A percentile compares a stretch with the other conserved stretches of the same genome.
These are phyloP conservation scores for Aphanoascus verrucosus DNA, from an alignment of 2,329 filamentous ascomycete species.

Conservation along the genomic window DNA sequence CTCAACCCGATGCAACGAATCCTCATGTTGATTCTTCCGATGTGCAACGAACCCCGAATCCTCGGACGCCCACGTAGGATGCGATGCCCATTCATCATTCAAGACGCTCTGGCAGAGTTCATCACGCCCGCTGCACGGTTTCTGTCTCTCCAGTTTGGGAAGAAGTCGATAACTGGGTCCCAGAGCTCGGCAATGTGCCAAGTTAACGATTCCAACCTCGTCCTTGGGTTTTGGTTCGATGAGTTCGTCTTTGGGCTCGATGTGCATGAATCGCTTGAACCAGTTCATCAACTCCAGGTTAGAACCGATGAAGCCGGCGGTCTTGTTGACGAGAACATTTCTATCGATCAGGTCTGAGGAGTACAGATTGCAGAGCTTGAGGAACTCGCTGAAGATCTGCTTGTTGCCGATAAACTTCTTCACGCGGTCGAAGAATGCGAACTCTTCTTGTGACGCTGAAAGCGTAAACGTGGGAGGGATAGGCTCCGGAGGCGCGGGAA, in stretches of 20 bases:
- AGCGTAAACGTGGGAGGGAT: constrained; percentile 63
- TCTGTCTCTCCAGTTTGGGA: constrained; percentile 79
- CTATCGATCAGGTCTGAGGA: constrained; percentile 86
- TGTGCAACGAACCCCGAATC: constrained; percentile 97
- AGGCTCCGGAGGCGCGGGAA: constrained; percentile 78
- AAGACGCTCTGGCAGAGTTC: constrained; percentile 87
- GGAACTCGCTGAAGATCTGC: constrained; percentile 83
- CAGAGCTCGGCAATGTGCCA: constrained; percentile 91
- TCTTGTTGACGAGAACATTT: constrained; percentile 69
- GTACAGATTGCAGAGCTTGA: constrained; percentile 94
- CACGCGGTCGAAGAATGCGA: constrained; percentile 88
- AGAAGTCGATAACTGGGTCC: constrained; percentile 90
- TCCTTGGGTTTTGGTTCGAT: constrained; percentile 68
- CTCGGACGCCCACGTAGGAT: constrained; percentile 97
- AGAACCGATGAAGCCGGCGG: constrained; percentile 72
- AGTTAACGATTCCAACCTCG: constrained; percentile 67
- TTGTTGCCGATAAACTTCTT: constrained; percentile 95
- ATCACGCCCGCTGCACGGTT: constrained; percentile 86
- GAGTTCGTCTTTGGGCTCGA: constrained; percentile 61
- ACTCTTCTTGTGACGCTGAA: constrained; percentile 70
- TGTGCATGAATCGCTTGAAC: constrained; percentile 72
- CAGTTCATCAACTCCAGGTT: constrained; percentile 81
- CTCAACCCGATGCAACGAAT: constrained; percentile 88
- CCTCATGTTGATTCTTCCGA: constrained; percentile 90
- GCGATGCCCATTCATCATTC: constrained; percentile 97